Conservation (phyloP, 371 early-diverging fungal species). For the Dichotomocladium elegans region DNA sequence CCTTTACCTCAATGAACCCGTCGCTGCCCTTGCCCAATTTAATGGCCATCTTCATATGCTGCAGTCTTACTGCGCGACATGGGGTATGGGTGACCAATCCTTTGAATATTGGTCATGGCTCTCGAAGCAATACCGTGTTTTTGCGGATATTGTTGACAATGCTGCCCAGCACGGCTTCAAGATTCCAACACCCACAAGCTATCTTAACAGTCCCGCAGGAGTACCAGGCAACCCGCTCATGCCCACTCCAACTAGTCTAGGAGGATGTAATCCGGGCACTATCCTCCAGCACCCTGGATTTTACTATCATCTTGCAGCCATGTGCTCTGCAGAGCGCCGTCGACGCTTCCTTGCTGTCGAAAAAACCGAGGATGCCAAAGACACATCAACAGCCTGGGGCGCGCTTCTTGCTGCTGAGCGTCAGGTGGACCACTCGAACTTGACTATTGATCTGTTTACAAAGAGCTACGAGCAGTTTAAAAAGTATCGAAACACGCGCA, state of each 20-base stretch:
- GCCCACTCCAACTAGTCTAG: not conserved
- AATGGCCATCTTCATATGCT: slow-evolving; percentile 68
- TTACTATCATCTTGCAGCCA: slow-evolving; percentile 79
- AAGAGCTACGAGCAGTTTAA: slow-evolving; percentile 90
- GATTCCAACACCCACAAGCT: slow-evolving; percentile 55
- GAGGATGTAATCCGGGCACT: slow-evolving; percentile 53
- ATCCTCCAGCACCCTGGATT: slow-evolving; percentile 85
- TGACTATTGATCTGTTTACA: slow-evolving; percentile 77
- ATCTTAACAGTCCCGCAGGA: slow-evolving; percentile 11
- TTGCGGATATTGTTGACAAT: slow-evolving; percentile 74
- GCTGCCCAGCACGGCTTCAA: slow-evolving; percentile 67
- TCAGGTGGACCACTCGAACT: slow-evolving; percentile 59
- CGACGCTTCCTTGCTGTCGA: slow-evolving; percentile 51
- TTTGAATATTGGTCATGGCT: slow-evolving; percentile 87
- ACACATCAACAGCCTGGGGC: slow-evolving; percentile 2
- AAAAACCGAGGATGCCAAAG: not conserved
- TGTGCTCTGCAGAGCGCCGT: slow-evolving; percentile 71
- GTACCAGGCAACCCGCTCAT: slow-evolving; percentile 22
- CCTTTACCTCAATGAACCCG: slow-evolving; percentile 62
- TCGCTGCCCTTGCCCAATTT: slow-evolving; percentile 64
- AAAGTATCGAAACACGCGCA: slow-evolving; percentile 64
- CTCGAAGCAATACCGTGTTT: slow-evolving; percentile 71
- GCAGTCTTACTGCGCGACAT: slow-evolving; percentile 47
- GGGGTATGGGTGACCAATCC: slow-evolving; percentile 61
- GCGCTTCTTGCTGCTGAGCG: slow-evolving; percentile 32